Evolutionary conservation across 768 basidiomycete genomes (phyloP), one percentile per base, ranked within the genome.

Genomic region (Infundibulicybe gibba): DNA sequence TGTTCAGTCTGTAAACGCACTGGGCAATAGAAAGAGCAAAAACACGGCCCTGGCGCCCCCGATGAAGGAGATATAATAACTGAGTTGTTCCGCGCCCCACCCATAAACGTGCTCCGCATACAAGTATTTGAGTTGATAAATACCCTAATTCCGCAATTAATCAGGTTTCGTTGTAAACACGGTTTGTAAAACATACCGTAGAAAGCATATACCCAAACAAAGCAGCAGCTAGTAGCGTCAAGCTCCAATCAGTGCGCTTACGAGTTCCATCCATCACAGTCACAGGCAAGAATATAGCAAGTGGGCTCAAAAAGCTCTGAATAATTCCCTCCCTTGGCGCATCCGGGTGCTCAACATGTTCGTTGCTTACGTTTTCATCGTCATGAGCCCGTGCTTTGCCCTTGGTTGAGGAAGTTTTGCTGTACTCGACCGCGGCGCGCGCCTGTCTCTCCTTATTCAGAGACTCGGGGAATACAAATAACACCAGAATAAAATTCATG

Each of bases 51-150:
- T 77, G 14, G 75, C 60, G 32, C 69, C 77, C 14, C 84, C 81
- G 60, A 85, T 72, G 54, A 79, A 76, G 1, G 85, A 84, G 41
- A 91, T 84, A 53, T 87, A 91, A 60, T 87, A 87, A 49, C 86
- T 81, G 53, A 90, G 63, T 61, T 85, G 76, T 54, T 83, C 83
- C 14, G 83, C 79, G 37, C 71, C 75, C 89, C 89, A 91, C 41
- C 69, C 69, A 53, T 86, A 90, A 8, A 79, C 64, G 56, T 89
- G 85, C 43, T 72, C 79, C 2, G 85, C 88, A 58, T 91, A 93
- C 20, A 90, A 68, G 61, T 90, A 90, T 58, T 90, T 93, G 61
- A 90, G 68, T 59, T 87, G 86, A 63, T 79, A 83, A 3, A 91
- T 53, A n/a, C 89, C 90, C 77, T 86, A 45, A 3, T 45, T 19